Evolutionary conservation across 306 rosid genomes (phyloP), one percentile per base, ranked within the genome.

Genomic region (Mimosa bimucronata): DNA sequence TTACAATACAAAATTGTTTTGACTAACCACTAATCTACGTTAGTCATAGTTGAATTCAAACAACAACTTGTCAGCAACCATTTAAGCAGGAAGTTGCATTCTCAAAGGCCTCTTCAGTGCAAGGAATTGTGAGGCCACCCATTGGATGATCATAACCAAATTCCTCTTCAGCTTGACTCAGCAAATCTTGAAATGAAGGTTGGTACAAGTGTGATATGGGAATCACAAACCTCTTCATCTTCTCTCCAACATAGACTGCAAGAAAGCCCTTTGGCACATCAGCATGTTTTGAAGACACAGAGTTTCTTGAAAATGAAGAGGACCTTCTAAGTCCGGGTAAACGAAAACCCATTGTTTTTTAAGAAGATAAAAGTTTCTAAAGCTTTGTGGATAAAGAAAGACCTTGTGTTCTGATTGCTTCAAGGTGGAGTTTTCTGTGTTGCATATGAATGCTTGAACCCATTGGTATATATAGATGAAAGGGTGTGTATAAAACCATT

Each of bases 91-190:
- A 42, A 25, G 38, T 44, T 42, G 23, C 15, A 70, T 6, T 44
- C 31, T 13, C 13, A 44, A 70, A 70, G 23, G 14, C 57, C 15
- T 70, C 65, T 25, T 88, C 85, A 4, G 76, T 76, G 83, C 88
- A 87, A 40, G 87, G 90, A 70, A 81, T 81, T 74, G 88, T 87
- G 48, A 87, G 81, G 31, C 93, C 92, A 25, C 91, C 88, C 85
- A 77, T 79, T 29, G 89, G 88, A 86, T 86, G 91, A 38, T 86
- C 80, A 65, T 70, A 88, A 64, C 88, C 89, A 3, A 83, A 83
- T 61, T 91, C 88, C 83, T 88, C 90, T 31, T 86, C 82, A 0
- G 81, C 89, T 41, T 74, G 57, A 52, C 25, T 83, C 34, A 85
- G 69, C 19, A 85, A 58, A 6, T 86, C 79, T 75, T 83, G 85